Conservation (phyloP, 345 rosid genomes). For the Hirschfeldia incana region DNA sequence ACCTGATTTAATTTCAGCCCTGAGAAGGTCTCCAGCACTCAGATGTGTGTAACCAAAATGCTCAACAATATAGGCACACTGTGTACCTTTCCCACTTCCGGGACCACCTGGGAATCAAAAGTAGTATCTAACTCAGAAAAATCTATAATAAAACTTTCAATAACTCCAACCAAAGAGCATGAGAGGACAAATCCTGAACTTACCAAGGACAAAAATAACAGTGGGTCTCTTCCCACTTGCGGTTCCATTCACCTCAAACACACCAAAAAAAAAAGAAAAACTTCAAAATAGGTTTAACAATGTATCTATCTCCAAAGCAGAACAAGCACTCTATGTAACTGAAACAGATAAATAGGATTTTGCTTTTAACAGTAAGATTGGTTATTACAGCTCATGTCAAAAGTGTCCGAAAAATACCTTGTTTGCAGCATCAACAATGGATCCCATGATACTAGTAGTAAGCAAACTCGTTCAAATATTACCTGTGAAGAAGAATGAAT, state of each 20-base stretch:
- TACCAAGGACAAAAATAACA: slow-evolving; percentile 91
- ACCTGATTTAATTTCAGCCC: slow-evolving; percentile 75
- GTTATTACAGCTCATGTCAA: neutral
- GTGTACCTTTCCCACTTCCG: slow-evolving; percentile 92
- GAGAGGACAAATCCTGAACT: no score
- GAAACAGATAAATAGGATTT: neutral
- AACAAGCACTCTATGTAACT: neutral
- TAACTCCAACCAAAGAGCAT: neutral
- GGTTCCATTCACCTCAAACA: slow-evolving; percentile 46
- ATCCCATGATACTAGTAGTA: slow-evolving; percentile 54
- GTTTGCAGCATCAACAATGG: slow-evolving; percentile 52
- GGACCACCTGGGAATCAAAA: slow-evolving; percentile 76
- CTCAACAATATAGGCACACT: slow-evolving; percentile 68
- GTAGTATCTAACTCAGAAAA: neutral
- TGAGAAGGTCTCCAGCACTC: slow-evolving; percentile 88
- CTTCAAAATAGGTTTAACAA: neutral
- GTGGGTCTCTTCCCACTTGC: slow-evolving; percentile 64
- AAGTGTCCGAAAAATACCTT: slow-evolving; percentile 46
- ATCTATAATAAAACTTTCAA: neutral
- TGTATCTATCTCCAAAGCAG: neutral
- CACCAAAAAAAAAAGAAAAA: neutral
- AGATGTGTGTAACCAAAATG: slow-evolving; percentile 78
- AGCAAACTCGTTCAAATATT: slow-evolving; percentile 23
- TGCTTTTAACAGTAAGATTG: neutral
- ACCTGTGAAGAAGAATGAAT: slow-evolving; percentile 14